Percentiles rank a stretch among this genome's conserved stretches.
Conservation (phyloP, 2,329 filamentous ascomycete species). For the Epichloe coenophiala region DNA sequence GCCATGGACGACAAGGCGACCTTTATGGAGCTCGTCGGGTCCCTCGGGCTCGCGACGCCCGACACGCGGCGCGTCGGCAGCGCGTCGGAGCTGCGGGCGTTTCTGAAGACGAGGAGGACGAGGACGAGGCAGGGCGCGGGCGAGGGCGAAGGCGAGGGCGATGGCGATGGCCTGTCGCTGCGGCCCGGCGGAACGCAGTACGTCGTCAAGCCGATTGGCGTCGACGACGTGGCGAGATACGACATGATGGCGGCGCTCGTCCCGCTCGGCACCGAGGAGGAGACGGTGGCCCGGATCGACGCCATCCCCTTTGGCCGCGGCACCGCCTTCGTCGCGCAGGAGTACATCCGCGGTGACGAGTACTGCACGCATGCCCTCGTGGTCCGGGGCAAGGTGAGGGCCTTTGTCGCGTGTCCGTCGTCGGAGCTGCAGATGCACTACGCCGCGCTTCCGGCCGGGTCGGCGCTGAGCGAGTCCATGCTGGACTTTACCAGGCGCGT, state of each 20-base stretch:
- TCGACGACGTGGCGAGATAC: constrained; percentile 45
- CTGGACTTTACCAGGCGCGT: constrained; percentile 49
- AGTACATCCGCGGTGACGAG: constrained; percentile 48
- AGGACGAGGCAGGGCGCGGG: neutral
- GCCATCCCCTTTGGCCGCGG: constrained; percentile 28
- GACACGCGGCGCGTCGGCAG: constrained; percentile 40
- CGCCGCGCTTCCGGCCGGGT: constrained; percentile 38
- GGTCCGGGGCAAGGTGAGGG: constrained; percentile 48
- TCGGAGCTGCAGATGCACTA: constrained; percentile 54
- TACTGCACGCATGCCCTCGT: constrained; percentile 61
- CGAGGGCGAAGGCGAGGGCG: too few relatives aligned
- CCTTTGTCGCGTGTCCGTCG: constrained; percentile 54
- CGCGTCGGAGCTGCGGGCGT: constrained; percentile 34
- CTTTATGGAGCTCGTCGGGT: constrained; percentile 46
- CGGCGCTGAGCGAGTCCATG: constrained; percentile 44
- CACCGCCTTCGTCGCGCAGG: constrained; percentile 49
- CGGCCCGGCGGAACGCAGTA: constrained; percentile 28
- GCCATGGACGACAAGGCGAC: constrained; percentile 50
- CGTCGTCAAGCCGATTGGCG: constrained; percentile 52
- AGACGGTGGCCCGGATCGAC: constrained; percentile 42
- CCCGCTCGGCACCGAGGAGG: constrained; percentile 35
- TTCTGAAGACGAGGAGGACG: constrained; percentile 26
- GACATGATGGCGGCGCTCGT: constrained; percentile 46
- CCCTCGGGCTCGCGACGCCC: constrained; percentile 40
- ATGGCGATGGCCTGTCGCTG: constrained; percentile 5